Evolutionary conservation across 257 asterid species (phyloP), one percentile per base, ranked within the genome.

Genomic region (Asclepias syriaca): DNA sequence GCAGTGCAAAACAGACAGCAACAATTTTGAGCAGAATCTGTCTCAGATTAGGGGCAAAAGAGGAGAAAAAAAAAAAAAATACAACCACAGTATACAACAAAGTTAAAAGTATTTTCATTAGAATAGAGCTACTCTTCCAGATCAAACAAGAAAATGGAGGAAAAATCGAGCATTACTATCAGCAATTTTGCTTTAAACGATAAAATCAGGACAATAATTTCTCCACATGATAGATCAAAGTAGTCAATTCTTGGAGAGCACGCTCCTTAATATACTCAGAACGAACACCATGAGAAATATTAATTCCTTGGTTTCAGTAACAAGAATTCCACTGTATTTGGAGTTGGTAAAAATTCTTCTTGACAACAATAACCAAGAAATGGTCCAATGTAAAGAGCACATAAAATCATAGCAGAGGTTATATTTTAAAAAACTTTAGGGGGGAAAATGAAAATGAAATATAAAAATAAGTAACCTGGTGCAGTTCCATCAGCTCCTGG

Each of bases 401-500:
- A 67, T 24, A 6, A 6, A 49, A 40, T 1, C 16, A 49, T 13
- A 68, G 43, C 21, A 69, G 19, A 60, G 32, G 61, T 63, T 49
- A 11, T 58, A 8, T n/a, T 24, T 43, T 51, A 2, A 32, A 27
- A 65, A 11, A 14, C 19, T 39, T n/a, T 18, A 53, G n/a, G 19
- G 18, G 37, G 6, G 24, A 37, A 57, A 57, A 16, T 10, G 37
- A 29, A 21, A 54, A 46, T 29, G 54, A 60, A 37, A 53, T 22
- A 60, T 22, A 46, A 3, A 74, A 32, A 73, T 34, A 75, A 73
- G 16, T 65, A 82, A 95, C 98, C 98, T 92, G 98, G 88, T 95
- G 99, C 61, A 95, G 87, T 81, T 95, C 99, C 98, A 95, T 95
- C 75, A 95, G 89, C 85, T 95, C 98, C 84, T 92, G 99, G 71